Evolutionary conservation across 2,329 filamentous ascomycete genomes (phyloP), one percentile per base, ranked within the genome.

Genomic region (Fusarium mangiferae): DNA sequence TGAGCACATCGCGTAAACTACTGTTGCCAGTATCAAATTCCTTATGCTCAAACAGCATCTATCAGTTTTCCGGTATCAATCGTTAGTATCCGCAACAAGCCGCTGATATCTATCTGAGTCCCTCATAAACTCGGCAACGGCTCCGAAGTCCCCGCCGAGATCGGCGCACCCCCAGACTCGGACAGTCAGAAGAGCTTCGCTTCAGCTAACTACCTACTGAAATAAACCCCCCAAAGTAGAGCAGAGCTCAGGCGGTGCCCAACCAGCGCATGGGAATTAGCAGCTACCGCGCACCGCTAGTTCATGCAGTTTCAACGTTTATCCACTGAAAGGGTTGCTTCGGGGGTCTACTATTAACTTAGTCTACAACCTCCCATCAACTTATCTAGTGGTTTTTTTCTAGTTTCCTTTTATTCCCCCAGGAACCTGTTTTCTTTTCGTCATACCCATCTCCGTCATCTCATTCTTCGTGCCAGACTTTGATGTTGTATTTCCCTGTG

Each of bases 261-360:
- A 54, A 68, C 75, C 69, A 77, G 71, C 59, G 59, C 48, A 28
- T 56, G 26, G 57, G 51, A 61, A 75, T 76, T 76, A 61, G 44
- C 44, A 61, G 44, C 48, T 56, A 62, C 70, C 26, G 38, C 36
- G 33, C 18, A 41, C 30, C 52, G n/a, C 22, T 41, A 38, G 36
- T 33, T n/a, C 33, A 14, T 59, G 8, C 33, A 49, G 24, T 28
- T 51, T 22, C 33, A 39, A 56, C 28, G 39, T 55, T 60, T 65
- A 62, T 52, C 61, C 68, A 62, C 69, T 67, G 49, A 54, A 54
- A 51, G 68, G 62, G 42, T 54, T 68, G 28, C 56, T 59, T 70
- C 59, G 66, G 67, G 67, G 49, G 48, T 62, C 18, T 18, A n/a
- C 30, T 30, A 30, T 10, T 30, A 30, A 30, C 30, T 7, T 30